Evolutionary conservation across 2,329 filamentous ascomycete species (phyloP), one percentile per base, ranked within the genome.

Genomic region (Tolypocladium inflatum): DNA sequence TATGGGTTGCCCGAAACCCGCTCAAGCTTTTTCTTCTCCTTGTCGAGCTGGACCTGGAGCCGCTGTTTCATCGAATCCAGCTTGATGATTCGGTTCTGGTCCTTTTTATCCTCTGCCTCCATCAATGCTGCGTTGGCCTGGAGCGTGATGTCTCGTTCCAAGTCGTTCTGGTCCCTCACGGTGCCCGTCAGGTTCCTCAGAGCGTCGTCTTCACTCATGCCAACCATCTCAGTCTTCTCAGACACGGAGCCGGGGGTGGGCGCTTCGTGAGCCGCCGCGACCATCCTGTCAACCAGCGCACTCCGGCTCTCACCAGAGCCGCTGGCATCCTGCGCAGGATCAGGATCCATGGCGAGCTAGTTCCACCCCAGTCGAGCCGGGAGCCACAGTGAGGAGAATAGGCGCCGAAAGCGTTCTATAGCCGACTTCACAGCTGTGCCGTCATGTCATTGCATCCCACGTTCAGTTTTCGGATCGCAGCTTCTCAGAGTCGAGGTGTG

Each of bases 121-220:
- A 81, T 80, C 57, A 87, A 70, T 0, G 79, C 81, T 21, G 80
- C 74, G 57, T 80, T 85, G 4, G 84, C 85, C 63, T 87, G 80
- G 19, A 79, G 70, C 1, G 82, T 82, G 62, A 97, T 95, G 67
- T 96, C 91, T 61, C 91, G 83, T 72, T 97, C 93, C 23, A 97
- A 76, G 59, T 97, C 92, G 74, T 92, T 87, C 71, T 97, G 93
- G 66, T 96, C 86, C 58, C 90, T 85, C 26, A 94, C 84, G 59
- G 86, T 80, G 55, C 85, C 82, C 5, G 87, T 85, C 45, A 91
- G 74, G 50, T 81, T 81, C 58, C 79, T 77, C 35, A 91, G 74
- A 23, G 82, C 80, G 55, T 79, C 78, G 48, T 81, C 80, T 66
- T 89, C 86, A 61, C 84, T 82, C 59, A 80, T 69, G 6, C 63